Conservation (phyloP, 257 asterid species). For the Nicotiana undulata region DNA sequence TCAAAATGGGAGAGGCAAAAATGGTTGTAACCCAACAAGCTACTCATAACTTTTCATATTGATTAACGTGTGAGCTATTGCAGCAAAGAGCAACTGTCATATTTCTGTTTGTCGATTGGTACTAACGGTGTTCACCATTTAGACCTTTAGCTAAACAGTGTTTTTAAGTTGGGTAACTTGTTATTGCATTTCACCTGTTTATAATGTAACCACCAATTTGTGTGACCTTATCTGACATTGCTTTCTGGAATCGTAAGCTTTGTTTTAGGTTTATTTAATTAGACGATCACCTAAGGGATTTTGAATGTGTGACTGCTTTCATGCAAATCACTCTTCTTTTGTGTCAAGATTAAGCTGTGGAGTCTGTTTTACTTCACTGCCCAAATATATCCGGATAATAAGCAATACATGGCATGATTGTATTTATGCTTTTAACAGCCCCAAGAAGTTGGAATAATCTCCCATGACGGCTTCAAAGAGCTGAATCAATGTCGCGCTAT, state of each 20-base stretch:
- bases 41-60: neutral
- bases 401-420: neutral
- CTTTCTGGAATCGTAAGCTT: neutral
- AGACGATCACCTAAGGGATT: neutral
- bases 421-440: constrained; percentile 38
- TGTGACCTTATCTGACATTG: neutral
- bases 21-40: neutral
- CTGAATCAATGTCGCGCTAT: constrained; percentile 28
- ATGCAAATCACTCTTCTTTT: neutral
- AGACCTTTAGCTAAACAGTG: neutral
- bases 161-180: neutral
- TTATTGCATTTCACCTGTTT: neutral
- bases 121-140: neutral
- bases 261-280: neutral
- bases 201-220: neutral
- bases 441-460: constrained; percentile 54
- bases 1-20: neutral
- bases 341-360: neutral
- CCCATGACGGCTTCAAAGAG: constrained; percentile 30
- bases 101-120: neutral
- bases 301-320: neutral
- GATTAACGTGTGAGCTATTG: neutral
- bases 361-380: neutral
- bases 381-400: neutral
- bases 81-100: neutral